These are phyloP conservation scores for Plasmodium billcollinsi DNA, from an alignment of 169 alveolate species.

Conservation along the genomic window DNA sequence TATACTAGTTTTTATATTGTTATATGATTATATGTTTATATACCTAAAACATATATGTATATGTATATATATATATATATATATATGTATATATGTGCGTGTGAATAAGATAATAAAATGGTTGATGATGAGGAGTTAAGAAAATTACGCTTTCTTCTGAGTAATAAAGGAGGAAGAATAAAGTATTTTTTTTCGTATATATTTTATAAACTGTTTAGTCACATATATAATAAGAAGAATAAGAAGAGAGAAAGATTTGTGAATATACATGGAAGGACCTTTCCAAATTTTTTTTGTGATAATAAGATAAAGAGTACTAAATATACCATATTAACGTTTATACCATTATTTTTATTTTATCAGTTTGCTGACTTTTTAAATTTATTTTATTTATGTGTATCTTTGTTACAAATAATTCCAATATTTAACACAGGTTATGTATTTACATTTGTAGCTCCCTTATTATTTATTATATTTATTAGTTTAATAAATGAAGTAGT, in stretches of 20 bases:
- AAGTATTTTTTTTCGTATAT: slow-evolving; percentile 55
- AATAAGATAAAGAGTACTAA: slow-evolving; percentile 92
- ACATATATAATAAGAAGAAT: slow-evolving; percentile 79
- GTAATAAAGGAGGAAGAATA: slow-evolving; percentile 49
- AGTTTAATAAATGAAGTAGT: slow-evolving; percentile 95
- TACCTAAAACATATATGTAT: background rate
- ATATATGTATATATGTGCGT: background rate
- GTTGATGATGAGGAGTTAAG: slow-evolving; percentile 67
- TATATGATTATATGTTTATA: background rate
- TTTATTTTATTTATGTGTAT: slow-evolving; percentile 94
- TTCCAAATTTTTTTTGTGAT: slow-evolving; percentile 84
- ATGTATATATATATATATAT: background rate
- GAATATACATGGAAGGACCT: slow-evolving; percentile 84
- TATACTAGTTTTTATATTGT: background rate
- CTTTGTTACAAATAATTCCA: slow-evolving; percentile 94
- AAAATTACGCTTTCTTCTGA: slow-evolving; percentile 39
- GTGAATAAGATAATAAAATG: slow-evolving; percentile 14
- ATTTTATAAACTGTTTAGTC: slow-evolving; percentile 42
- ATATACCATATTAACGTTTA: slow-evolving; percentile 91
- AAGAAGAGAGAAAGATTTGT: slow-evolving; percentile 82
- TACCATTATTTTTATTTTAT: slow-evolving; percentile 93
- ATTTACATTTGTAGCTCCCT: slow-evolving; percentile 96
- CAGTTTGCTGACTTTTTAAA: slow-evolving; percentile 95
- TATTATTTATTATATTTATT: slow-evolving; percentile 92
- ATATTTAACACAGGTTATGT: slow-evolving; percentile 95